A percentile compares a stretch with the other conserved stretches of the same genome.
Evolutionary conservation across 371 early-diverging fungal genomes (phyloP).

Genomic region (Mortierella sp.): DNA sequence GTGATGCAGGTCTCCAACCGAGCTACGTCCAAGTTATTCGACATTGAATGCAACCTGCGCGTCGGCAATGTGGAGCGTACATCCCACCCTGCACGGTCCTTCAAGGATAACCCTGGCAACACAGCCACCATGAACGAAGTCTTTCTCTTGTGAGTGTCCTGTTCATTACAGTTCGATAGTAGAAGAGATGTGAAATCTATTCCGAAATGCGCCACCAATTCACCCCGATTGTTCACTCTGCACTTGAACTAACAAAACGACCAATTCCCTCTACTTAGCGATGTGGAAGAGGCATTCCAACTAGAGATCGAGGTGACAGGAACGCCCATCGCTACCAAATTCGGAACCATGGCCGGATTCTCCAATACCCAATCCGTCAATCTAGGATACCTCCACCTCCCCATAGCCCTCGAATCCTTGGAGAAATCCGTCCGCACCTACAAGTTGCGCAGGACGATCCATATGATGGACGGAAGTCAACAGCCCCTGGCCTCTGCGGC

Average conservation of each 20-base stretch:
- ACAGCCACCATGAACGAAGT: slow-evolving; percentile 53
- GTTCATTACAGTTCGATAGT: neutral
- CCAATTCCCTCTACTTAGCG: slow-evolving; percentile 18
- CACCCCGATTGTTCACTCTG: neutral
- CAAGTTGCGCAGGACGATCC: slow-evolving; percentile 16
- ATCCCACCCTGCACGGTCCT: slow-evolving; percentile 39
- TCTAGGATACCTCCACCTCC: slow-evolving; percentile 35
- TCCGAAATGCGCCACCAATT: slow-evolving; percentile 3
- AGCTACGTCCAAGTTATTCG: slow-evolving; percentile 39
- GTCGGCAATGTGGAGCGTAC: slow-evolving; percentile 39
- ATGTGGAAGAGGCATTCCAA: slow-evolving; percentile 45
- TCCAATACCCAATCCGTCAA: slow-evolving; percentile 28
- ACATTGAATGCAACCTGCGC: slow-evolving; percentile 49
- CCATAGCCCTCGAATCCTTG: slow-evolving; percentile 27
- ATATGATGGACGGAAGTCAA: neutral
- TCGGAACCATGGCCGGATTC: slow-evolving; percentile 50
- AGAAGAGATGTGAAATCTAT: neutral
- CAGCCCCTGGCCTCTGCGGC: neutral
- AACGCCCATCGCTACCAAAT: slow-evolving; percentile 37
- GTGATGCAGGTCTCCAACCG: slow-evolving; percentile 52
- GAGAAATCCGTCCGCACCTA: slow-evolving; percentile 39
- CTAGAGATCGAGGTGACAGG: slow-evolving; percentile 40
- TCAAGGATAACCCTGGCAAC: slow-evolving; percentile 50
- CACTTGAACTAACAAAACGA: neutral
- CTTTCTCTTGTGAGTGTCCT: slow-evolving; percentile 41